Base-by-base conservation (phyloP, 345 rosid genomes). In the Odontarrhena argentea region DNA sequence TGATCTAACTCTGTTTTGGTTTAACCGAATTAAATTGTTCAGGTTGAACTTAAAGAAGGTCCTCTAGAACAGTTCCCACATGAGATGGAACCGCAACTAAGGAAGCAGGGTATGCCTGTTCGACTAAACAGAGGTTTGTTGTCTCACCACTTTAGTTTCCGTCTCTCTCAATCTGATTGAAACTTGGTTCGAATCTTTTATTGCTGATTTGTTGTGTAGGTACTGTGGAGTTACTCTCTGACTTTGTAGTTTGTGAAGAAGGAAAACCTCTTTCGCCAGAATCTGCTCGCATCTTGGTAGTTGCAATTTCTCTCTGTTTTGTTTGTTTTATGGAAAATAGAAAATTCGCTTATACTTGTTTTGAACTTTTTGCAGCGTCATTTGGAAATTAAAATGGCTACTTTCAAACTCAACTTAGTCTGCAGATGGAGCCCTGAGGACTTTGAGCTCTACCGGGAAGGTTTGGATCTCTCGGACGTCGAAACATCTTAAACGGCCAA, bases 91-190 rank as follows among this genome's bases (percentile, higher is more conserved):
- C 99, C 99, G 5, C 79, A 86, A 57, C 65, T 91, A 59, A 88
- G 99, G 61, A 91, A 89, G 75, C 99, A 89, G 78, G 96, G 93
- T 30, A 67, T 95, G 92, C 99, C 97, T 65, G 99, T 95, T 68
- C 84, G 97, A 52, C 77, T 95, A 76, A 95, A 89, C 83, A 86
- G 79, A 83, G 96, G 99, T 94, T 35, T 37, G 14, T 38, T 2
- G 15, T 60, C 60, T 49, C 32, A 41, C 60, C 53, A 5, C 44
- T 47, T 12, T 63, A 15, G 26, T 32, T 11, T 13, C 8, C 25
- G 36, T 38, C 63, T 45, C 11, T 43, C 3, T 48, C 52, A 4
- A 25, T 12, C 5, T 14, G 35, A 7, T 7, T 1, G 8, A 8
- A 22, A 43, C 7, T 60, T 15, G 43, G 30, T 60, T 8, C 1